Evolutionary conservation across 805 yeast species (phyloP).

Genomic region (Ogataea chonburiensis): DNA sequence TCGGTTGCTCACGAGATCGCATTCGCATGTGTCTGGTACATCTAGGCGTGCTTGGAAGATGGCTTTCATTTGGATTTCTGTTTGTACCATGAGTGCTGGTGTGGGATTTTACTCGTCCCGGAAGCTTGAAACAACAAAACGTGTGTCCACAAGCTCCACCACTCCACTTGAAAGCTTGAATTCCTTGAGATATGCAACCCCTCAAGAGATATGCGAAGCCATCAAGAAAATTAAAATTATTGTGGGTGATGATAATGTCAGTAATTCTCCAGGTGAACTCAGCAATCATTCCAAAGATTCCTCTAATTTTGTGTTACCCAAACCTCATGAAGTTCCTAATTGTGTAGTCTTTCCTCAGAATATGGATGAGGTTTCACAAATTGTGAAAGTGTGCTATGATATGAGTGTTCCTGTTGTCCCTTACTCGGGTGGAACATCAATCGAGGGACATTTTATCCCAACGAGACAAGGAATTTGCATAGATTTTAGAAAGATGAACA

Average conservation of each 20-base stretch:
- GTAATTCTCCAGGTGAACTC: conserved; percentile 36
- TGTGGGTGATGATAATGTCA: conserved; percentile 55
- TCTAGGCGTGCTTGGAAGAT: too few relatives aligned
- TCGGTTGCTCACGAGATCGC: too few relatives aligned
- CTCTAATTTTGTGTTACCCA: conserved; percentile 33
- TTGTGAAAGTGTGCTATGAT: conserved; percentile 62
- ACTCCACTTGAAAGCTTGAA: conserved; percentile 39
- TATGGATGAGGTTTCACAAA: conserved; percentile 64
- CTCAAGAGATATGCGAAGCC: conserved; percentile 47
- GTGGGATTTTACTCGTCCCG: conserved; percentile 2
- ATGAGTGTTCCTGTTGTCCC: conserved; percentile 69
- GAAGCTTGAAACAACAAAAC: neutral
- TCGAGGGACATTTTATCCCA: conserved; percentile 76
- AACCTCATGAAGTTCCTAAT: conserved; percentile 30
- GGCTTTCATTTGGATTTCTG: conserved; percentile 1
- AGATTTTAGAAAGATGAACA: conserved; percentile 62
- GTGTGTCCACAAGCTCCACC: conserved; percentile 14
- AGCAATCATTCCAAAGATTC: conserved; percentile 33
- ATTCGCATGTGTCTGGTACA: too few relatives aligned
- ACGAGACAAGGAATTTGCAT: conserved; percentile 62
- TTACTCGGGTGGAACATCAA: conserved; percentile 71
- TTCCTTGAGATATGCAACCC: conserved; percentile 55
- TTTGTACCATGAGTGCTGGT: conserved; percentile 2
- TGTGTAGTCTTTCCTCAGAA: conserved; percentile 60
- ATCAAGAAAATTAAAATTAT: conserved; percentile 48